A percentile compares a stretch with the other conserved stretches of the same genome.
These are phyloP conservation scores for Sporothrix pseudoabietina DNA, from an alignment of 2,329 filamentous ascomycete species.

Conservation along the genomic window DNA sequence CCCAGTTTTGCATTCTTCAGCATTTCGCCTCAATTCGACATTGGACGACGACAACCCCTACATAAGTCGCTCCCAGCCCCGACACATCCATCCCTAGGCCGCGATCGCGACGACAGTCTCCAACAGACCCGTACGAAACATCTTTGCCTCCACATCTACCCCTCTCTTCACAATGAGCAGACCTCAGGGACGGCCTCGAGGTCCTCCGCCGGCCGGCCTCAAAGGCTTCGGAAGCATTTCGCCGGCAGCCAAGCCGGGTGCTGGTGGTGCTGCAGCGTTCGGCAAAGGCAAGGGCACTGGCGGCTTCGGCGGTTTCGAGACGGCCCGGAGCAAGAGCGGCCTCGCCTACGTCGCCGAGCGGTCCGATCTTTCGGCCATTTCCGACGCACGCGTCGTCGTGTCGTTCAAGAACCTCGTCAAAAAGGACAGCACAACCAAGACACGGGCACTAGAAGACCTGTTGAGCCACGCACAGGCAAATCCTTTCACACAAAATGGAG, in stretches of 20 bases:
- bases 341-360: conserved; percentile 88
- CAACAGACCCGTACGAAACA: no score
- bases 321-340: conserved; percentile 45
- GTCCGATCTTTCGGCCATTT: conserved; percentile 75
- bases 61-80: background rate
- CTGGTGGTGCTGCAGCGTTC: background rate
- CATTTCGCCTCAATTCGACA: background rate
- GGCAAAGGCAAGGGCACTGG: conserved; percentile 16
- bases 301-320: conserved; percentile 44
- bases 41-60: background rate
- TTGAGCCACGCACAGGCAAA: conserved; percentile 62
- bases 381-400: conserved; percentile 79
- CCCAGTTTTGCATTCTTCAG: background rate
- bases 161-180: background rate
- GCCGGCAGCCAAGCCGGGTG: background rate
- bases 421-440: conserved; percentile 89
- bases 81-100: background rate
- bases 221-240: background rate
- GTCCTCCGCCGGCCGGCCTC: conserved; percentile 14
- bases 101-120: background rate
- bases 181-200: conserved; percentile 5
- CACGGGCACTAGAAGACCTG: conserved; percentile 86
- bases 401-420: conserved; percentile 92
- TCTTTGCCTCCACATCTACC: background rate
- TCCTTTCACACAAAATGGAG: conserved; percentile 52